Evolutionary conservation across 2,329 filamentous ascomycete genomes (phyloP).

Genomic region (Corynespora cassiicola): DNA sequence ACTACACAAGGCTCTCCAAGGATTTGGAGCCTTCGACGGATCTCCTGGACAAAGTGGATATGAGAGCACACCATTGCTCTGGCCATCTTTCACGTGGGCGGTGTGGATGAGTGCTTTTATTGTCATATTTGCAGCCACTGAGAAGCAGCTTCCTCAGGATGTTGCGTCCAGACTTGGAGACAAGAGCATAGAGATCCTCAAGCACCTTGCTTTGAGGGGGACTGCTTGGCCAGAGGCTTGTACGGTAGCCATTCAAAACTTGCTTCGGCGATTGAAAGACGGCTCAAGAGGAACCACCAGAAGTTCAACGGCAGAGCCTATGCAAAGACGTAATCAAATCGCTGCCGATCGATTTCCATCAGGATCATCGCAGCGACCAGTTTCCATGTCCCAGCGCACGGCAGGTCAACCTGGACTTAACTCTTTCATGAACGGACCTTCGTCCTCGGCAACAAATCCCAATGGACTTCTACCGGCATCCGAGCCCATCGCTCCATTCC

Average conservation of each 20-base stretch:
- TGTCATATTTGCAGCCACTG: conserved; percentile 25
- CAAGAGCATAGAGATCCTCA: conserved; percentile 24
- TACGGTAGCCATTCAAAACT: conserved; percentile 27
- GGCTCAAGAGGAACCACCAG: conserved; percentile 13
- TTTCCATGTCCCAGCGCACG: too few species aligned
- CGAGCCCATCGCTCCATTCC: too few species aligned
- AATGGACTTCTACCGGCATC: too few species aligned
- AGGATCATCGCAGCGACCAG: too few species aligned
- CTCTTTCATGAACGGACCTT: too few species aligned
- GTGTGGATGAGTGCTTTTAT: conserved; percentile 34
- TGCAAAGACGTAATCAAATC: too few species aligned
- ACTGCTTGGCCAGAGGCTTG: conserved; percentile 34
- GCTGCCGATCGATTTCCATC: too few species aligned
- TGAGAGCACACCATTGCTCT: conserved; percentile 25
- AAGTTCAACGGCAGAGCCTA: not conserved
- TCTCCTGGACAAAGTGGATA: conserved; percentile 28
- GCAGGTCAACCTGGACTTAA: too few species aligned
- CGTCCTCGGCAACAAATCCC: too few species aligned
- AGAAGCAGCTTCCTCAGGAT: conserved; percentile 24
- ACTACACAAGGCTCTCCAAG: conserved; percentile 25
- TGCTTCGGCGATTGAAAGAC: conserved; percentile 18
- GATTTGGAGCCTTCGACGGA: conserved; percentile 29
- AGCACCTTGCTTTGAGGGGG: conserved; percentile 28
- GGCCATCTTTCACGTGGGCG: conserved; percentile 35
- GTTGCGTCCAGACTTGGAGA: conserved; percentile 22